Conservation (phyloP, 305 asterid genomes). For the Fraxinus xanthoxyloides region DNA sequence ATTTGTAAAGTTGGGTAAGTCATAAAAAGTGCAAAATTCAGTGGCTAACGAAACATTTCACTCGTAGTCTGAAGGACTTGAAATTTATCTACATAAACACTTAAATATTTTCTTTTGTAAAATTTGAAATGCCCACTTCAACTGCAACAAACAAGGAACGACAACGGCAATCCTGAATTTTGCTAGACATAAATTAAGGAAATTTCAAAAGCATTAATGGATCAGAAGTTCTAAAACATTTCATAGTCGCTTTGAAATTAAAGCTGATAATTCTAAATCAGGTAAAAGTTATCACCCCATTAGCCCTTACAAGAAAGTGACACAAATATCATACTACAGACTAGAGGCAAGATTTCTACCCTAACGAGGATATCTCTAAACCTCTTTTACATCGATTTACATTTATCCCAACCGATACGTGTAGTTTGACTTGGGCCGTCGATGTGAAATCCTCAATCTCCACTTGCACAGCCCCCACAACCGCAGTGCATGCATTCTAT, state of each 20-base stretch:
- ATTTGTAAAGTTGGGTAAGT: too few relatives aligned
- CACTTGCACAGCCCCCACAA: constrained; percentile 87
- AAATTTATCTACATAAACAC: too few relatives aligned
- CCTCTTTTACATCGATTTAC: constrained; percentile 4
- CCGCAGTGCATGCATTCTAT: constrained; percentile 90
- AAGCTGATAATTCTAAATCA: background rate
- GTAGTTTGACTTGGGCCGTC: background rate
- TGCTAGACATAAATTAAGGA: background rate
- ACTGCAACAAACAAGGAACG: background rate
- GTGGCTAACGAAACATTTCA: too few relatives aligned
- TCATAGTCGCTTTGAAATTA: background rate
- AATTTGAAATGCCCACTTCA: too few relatives aligned
- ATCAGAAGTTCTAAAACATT: background rate
- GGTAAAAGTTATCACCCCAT: background rate
- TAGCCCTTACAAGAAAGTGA: background rate
- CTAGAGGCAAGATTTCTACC: background rate
- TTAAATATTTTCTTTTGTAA: too few relatives aligned
- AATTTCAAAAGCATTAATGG: background rate
- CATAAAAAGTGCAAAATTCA: too few relatives aligned
- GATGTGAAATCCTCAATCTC: constrained; percentile 48
- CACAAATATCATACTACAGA: background rate
- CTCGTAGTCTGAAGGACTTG: too few relatives aligned
- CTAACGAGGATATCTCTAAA: background rate
- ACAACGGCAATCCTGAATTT: background rate
- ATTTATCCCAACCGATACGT: background rate